A percentile compares a stretch with the other conserved stretches of the same genome.
Conservation (phyloP, 163 green algal species). For the Chlorella variabilis region DNA sequence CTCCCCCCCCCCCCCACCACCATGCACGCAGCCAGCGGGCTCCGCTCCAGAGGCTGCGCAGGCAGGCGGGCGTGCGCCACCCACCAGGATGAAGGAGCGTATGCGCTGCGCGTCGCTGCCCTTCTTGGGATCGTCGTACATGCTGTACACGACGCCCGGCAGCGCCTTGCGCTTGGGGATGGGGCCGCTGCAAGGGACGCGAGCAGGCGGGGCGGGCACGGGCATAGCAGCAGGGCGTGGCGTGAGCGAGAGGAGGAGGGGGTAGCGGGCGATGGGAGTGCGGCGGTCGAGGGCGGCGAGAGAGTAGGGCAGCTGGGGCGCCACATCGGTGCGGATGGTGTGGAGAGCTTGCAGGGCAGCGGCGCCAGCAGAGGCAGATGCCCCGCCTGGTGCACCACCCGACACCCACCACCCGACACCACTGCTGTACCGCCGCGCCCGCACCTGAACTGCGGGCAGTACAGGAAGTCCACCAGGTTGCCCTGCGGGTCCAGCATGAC, state of each 20-base stretch:
- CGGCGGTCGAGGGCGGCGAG: too few species aligned
- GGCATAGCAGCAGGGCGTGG: neutral
- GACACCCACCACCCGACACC: too few species aligned
- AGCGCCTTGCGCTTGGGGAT: slow-evolving; percentile 25
- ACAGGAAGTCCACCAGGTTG: slow-evolving; percentile 85
- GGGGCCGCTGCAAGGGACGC: slow-evolving; percentile 24
- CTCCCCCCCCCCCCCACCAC: too few species aligned
- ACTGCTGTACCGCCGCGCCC: neutral
- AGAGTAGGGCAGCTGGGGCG: too few species aligned
- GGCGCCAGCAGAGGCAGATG: too few species aligned
- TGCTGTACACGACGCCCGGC: slow-evolving; percentile 37
- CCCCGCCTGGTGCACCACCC: too few species aligned
- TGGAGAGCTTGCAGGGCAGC: too few species aligned
- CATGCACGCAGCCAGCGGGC: too few species aligned
- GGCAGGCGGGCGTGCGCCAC: neutral
- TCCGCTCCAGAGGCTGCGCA: too few species aligned
- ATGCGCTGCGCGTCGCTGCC: slow-evolving; percentile 56
- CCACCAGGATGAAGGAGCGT: slow-evolving; percentile 66
- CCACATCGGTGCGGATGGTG: too few species aligned
- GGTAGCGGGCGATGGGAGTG: too few species aligned
- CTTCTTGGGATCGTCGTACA: slow-evolving; percentile 68
- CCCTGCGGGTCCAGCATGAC: slow-evolving; percentile 83
- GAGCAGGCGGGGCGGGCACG: neutral
- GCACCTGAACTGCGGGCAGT: slow-evolving; percentile 75
- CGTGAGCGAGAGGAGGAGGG: neutral